Conservation (phyloP, 805 yeast genomes). For the Hanseniaspora pseudoguilliermondii region DNA sequence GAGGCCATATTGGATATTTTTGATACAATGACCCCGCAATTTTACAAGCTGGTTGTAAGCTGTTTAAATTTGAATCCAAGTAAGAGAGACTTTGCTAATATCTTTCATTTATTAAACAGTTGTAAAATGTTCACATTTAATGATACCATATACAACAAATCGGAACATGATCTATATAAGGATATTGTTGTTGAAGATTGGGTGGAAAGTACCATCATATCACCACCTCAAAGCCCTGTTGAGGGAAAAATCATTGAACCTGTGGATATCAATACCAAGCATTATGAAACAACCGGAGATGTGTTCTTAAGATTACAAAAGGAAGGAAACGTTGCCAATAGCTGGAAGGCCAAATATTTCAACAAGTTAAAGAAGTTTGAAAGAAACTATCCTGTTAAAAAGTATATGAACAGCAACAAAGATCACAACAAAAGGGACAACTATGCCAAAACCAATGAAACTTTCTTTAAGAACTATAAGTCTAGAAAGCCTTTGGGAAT, state of each 20-base stretch:
- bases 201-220: background rate
- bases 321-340: background rate
- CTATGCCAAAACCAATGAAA: background rate
- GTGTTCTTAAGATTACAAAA: constrained; percentile 5
- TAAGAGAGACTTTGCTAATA: constrained; percentile 54
- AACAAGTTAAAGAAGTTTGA: constrained; percentile 3
- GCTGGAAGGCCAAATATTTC: constrained; percentile 6
- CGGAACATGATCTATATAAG: constrained; percentile 30
- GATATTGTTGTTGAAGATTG: constrained; percentile 4
- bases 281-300: constrained; percentile 10
- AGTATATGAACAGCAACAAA: constrained; percentile 9
- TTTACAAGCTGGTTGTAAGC: constrained; percentile 70
- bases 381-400: background rate
- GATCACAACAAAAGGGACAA: constrained; percentile 13
- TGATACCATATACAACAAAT: constrained; percentile 45
- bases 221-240: constrained; percentile 1
- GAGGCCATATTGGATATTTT: constrained; percentile 87
- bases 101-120: constrained; percentile 44
- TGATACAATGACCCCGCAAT: constrained; percentile 74
- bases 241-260: background rate
- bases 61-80: constrained; percentile 75
- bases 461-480: constrained; percentile 21
- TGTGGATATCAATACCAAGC: constrained; percentile 12
- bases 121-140: constrained; percentile 69
- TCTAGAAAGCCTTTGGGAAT: constrained; percentile 52